Evolutionary conservation across 1,139 yeast species (phyloP).

Genomic region (Kodamaea sp.): DNA sequence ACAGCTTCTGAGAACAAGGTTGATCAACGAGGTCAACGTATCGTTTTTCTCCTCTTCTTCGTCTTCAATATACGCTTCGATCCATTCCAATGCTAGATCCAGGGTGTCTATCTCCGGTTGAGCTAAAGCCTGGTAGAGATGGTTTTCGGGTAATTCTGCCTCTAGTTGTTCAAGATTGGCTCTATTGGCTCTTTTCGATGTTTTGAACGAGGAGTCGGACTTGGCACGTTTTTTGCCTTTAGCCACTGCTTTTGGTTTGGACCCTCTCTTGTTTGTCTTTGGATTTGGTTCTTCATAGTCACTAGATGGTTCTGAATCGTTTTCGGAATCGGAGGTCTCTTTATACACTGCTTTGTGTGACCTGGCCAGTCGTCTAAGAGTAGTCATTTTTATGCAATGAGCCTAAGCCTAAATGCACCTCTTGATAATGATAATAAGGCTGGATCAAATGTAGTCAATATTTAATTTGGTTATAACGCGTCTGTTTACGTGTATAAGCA

Average conservation of each 20-base stretch:
- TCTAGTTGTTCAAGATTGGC: slow-evolving; percentile 16
- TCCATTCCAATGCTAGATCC: slow-evolving; percentile 71
- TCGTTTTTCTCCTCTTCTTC: slow-evolving; percentile 37
- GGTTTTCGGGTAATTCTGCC: slow-evolving; percentile 34
- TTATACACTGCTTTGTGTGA: slow-evolving; percentile 3
- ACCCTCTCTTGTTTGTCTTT: slow-evolving; percentile 5
- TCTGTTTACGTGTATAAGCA: too few species aligned
- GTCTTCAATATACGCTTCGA: slow-evolving; percentile 47
- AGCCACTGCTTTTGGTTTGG: slow-evolving; percentile 3
- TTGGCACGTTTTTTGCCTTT: slow-evolving; percentile 5
- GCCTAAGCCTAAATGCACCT: too few species aligned
- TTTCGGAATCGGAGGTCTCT: slow-evolving; percentile 9
- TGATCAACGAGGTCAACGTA: slow-evolving; percentile 64
- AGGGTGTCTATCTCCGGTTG: slow-evolving; percentile 51
- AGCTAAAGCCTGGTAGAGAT: slow-evolving; percentile 53
- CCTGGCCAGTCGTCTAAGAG: slow-evolving; percentile 13
- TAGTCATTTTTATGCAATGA: too few species aligned
- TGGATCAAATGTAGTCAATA: too few species aligned
- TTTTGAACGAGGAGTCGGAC: too few species aligned
- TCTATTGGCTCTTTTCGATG: slow-evolving; percentile 2
- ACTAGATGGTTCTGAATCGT: slow-evolving; percentile 9
- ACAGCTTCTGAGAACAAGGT: slow-evolving; percentile 64
- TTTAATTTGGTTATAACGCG: too few species aligned
- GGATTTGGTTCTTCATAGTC: slow-evolving; percentile 8
- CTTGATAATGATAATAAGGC: too few species aligned